These are phyloP conservation scores for Mycocentrospora acerina DNA, from an alignment of 2,329 filamentous ascomycete genomes.

Conservation along the genomic window DNA sequence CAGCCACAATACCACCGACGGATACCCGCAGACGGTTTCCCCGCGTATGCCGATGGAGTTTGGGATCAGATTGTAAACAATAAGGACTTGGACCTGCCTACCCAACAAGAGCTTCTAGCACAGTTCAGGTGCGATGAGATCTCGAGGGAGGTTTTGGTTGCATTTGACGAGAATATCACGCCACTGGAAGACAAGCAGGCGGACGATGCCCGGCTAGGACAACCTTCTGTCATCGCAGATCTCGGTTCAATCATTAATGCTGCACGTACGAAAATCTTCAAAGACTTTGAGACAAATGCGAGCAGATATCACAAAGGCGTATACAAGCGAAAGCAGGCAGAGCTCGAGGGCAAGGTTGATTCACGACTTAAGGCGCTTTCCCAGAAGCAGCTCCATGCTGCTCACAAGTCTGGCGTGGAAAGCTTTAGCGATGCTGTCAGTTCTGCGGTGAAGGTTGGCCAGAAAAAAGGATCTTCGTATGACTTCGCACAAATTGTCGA, in stretches of 20 bases:
- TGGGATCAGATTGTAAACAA: constrained; percentile 99
- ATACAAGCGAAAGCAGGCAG: constrained; percentile 79
- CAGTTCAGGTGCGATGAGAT: constrained; percentile 99
- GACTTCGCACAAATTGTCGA: constrained; percentile 95
- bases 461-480: constrained; percentile 87
- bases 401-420: constrained; percentile 82
- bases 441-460: constrained; percentile 83
- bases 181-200: constrained; percentile 87
- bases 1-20: constrained; percentile 91
- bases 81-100: constrained; percentile 95
- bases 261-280: constrained; percentile 71
- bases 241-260: constrained; percentile 73
- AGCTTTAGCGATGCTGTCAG: constrained; percentile 86
- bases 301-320: constrained; percentile 97
- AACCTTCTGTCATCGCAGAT: constrained; percentile 69
- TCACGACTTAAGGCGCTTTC: constrained; percentile 85
- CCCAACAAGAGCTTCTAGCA: constrained; percentile 92
- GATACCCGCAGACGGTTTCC: constrained; percentile 96
- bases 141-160: constrained; percentile 78
- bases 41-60: constrained; percentile 86
- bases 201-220: constrained; percentile 71
- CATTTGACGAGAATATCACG: constrained; percentile 77
- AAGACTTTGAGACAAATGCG: constrained; percentile 85
- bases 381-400: constrained; percentile 81
- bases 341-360: constrained; percentile 86